Evolutionary conservation across 2,329 filamentous ascomycete genomes (phyloP), one percentile per base, ranked within the genome.

Genomic region (Arachnomyces sp.): DNA sequence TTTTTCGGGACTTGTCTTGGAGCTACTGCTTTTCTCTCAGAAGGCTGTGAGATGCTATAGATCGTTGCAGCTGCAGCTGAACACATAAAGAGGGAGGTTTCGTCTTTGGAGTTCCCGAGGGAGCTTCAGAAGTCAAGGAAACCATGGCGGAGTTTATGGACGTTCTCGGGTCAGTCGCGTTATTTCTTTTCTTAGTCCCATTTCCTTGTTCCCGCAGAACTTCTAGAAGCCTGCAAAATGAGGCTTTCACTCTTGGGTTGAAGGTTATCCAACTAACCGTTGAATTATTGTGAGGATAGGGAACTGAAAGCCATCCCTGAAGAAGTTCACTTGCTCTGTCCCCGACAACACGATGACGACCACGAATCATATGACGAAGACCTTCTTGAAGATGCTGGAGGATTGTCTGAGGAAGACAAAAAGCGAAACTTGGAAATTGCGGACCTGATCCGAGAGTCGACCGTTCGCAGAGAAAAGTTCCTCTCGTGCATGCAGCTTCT

Each of bases 401-500:
- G 28, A 21, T 16, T 15, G 4, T 63, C 66, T 3, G 71, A 74
- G 12, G 62, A 66, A 11, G 69, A 67, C 31, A 63, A 78, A 30
- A 69, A 71, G 6, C 48, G 54, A 5, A 58, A 53, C 31, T 51
- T 42, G 11, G 52, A 40, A 18, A 42, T 57, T 32, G 52, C 49
- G 34, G 51, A 61, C 11, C 67, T 74, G 6, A 75, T 85, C 14
- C 54, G 71, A 37, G 69, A 80, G 42, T 74, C 73, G 11, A 67
- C 72, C 28, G 55, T 62, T 7, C 73, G 84, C 25, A 68, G 79
- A 44, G 69, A 80, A 45, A 71, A 77, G 25, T 79, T 81, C 37
- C 78, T 84, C 47, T 78, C 76, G 54, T 83, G 78, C 44, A 80
- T 81, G 46, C 69, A 84, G 31, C 74, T 88, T 11, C 71, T 87